These are phyloP conservation scores for Paspalum notatum DNA, from an alignment of 176 grass and related monocot species.

Conservation along the genomic window DNA sequence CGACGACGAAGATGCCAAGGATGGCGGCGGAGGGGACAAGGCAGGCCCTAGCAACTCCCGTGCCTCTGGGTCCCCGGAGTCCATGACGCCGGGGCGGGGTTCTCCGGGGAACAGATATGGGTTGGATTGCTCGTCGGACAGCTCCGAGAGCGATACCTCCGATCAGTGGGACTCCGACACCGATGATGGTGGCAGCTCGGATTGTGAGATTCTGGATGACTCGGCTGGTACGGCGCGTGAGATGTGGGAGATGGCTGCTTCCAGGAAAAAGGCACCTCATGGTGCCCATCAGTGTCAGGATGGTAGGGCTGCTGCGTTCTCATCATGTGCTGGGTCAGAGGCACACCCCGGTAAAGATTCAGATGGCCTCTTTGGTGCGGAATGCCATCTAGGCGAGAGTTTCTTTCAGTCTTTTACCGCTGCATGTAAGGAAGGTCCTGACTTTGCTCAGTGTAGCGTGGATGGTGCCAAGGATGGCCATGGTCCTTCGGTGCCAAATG, in stretches of 20 bases:
- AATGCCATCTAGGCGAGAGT: constrained; percentile 26
- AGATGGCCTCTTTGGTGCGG: background rate
- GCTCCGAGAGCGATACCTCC: constrained; percentile 47
- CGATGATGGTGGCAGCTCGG: constrained; percentile 46
- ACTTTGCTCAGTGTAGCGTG: constrained; percentile 20
- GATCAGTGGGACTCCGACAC: constrained; percentile 31
- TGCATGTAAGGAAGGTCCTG: background rate
- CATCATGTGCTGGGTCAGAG: constrained; percentile 48
- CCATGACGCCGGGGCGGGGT: constrained; percentile 21
- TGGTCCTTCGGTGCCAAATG: constrained; percentile 35
- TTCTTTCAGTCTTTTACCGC: background rate
- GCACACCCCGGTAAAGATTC: background rate
- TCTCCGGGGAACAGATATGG: constrained; percentile 58
- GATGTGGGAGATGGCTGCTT: constrained; percentile 81
- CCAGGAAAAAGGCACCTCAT: constrained; percentile 47
- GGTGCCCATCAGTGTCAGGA: constrained; percentile 9
- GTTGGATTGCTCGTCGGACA: constrained; percentile 51
- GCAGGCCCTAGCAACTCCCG: constrained; percentile 25
- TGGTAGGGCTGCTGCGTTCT: constrained; percentile 36
- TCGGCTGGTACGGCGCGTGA: constrained; percentile 50
- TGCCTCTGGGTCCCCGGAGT: background rate
- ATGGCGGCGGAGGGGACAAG: background rate
- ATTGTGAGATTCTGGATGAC: constrained; percentile 85
- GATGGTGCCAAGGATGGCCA: constrained; percentile 14
- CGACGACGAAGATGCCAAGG: constrained; percentile 64